A percentile compares a stretch with the other conserved stretches of the same genome.
Conservation (phyloP, 768 basidiomycete species). For the Punctularia strigosozonata region DNA sequence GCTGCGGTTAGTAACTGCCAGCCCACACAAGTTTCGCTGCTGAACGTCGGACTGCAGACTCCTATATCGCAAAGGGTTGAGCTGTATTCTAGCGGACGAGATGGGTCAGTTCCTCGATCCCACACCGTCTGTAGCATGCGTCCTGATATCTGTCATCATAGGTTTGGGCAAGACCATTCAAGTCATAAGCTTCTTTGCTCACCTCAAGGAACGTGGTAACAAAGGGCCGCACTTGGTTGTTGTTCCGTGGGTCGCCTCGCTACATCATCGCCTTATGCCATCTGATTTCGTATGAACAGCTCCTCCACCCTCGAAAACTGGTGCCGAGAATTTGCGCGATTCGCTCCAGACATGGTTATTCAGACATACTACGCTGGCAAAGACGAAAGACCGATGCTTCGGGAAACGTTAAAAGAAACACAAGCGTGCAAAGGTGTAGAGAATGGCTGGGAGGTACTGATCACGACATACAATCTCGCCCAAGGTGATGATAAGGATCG, state of each 20-base stretch:
- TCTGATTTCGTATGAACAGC: slow-evolving; percentile 26
- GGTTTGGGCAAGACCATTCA: slow-evolving; percentile 98
- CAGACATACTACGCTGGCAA: slow-evolving; percentile 93
- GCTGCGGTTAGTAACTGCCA: no score
- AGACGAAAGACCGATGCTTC: slow-evolving; percentile 65
- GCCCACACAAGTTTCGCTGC: no score
- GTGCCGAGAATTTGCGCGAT: slow-evolving; percentile 91
- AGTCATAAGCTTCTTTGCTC: slow-evolving; percentile 93
- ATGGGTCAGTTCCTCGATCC: slow-evolving; percentile 61
- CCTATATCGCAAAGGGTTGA: slow-evolving; percentile 66
- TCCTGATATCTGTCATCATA: slow-evolving; percentile 17
- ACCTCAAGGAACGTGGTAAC: slow-evolving; percentile 68
- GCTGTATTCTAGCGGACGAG: slow-evolving; percentile 96
- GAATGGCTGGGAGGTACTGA: slow-evolving; percentile 81
- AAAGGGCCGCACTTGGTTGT: slow-evolving; percentile 87
- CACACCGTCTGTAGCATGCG: slow-evolving; percentile 6
- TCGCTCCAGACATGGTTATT: slow-evolving; percentile 76
- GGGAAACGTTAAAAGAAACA: slow-evolving; percentile 59
- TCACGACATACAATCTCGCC: slow-evolving; percentile 94
- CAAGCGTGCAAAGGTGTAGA: slow-evolving; percentile 34
- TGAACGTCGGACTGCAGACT: no score
- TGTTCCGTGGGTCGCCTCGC: slow-evolving; percentile 64
- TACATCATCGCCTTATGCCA: slow-evolving; percentile 1
- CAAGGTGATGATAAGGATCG: slow-evolving; percentile 80
- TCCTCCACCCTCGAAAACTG: slow-evolving; percentile 97